Conservation (phyloP, 2,329 filamentous ascomycete species). For the Annulohypoxylon truncatum region DNA sequence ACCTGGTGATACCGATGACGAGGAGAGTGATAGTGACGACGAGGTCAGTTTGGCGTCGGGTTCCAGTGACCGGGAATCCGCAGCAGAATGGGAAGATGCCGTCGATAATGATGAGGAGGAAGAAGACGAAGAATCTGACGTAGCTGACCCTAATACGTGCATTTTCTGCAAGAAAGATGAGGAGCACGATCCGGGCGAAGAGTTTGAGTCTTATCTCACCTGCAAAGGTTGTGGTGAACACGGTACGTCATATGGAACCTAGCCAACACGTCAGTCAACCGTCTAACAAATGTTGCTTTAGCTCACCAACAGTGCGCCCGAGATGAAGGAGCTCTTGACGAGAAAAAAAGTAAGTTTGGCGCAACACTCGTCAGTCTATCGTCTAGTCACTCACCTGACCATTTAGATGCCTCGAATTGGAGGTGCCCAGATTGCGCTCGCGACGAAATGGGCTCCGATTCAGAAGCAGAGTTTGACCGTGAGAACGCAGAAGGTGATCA, state of each 20-base stretch:
- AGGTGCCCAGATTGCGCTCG: slow-evolving; percentile 62
- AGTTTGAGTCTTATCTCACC: slow-evolving; percentile 81
- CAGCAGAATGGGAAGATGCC: slow-evolving; percentile 48
- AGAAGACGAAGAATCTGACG: slow-evolving; percentile 51
- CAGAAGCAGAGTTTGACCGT: slow-evolving; percentile 46
- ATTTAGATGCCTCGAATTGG: slow-evolving; percentile 59
- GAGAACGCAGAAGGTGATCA: slow-evolving; percentile 45
- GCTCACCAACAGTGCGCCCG: slow-evolving; percentile 92
- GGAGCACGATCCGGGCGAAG: slow-evolving; percentile 65
- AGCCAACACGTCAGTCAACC: slow-evolving; percentile 42
- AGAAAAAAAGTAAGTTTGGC: slow-evolving; percentile 70
- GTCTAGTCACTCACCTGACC: slow-evolving; percentile 41
- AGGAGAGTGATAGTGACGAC: slow-evolving; percentile 54
- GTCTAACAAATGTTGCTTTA: slow-evolving; percentile 63
- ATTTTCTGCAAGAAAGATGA: slow-evolving; percentile 52
- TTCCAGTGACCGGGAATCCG: slow-evolving; percentile 47
- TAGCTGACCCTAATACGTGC: slow-evolving; percentile 40
- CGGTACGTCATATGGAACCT: slow-evolving; percentile 68
- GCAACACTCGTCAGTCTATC: slow-evolving; percentile 5
- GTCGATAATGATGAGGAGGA: slow-evolving; percentile 49
- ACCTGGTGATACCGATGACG: slow-evolving; percentile 62
- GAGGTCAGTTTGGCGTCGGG: slow-evolving; percentile 47
- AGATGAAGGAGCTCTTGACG: slow-evolving; percentile 71
- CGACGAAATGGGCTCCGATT: slow-evolving; percentile 48
- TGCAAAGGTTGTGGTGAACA: slow-evolving; percentile 85